phyloP scores from a whole-genome alignment of 176 grass and related monocot genomes.

The Cymbopogon citratus region DNA sequence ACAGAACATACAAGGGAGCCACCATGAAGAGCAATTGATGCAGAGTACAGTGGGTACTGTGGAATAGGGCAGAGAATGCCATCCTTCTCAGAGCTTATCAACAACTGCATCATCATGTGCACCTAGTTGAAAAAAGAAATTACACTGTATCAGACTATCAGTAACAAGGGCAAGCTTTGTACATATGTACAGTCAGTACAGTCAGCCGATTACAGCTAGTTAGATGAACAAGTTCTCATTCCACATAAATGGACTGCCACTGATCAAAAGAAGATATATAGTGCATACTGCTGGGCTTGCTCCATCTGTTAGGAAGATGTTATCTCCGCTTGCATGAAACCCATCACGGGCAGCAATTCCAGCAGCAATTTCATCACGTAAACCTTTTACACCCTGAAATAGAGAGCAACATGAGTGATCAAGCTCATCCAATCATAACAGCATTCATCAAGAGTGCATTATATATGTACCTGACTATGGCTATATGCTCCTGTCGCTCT shows the following conservation, averaged over 20 bases:
- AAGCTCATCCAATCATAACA: constrained; percentile 19
- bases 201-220: not conserved
- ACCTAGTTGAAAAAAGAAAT: constrained; percentile 52
- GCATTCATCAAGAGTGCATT: constrained; percentile 16
- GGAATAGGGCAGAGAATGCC: constrained; percentile 96
- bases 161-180: not conserved
- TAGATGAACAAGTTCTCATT: not conserved
- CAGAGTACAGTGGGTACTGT: constrained; percentile 95
- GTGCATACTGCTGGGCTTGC: constrained; percentile 80
- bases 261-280: constrained; percentile 5
- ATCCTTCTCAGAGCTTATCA: constrained; percentile 91
- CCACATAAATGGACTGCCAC: not conserved
- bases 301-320: constrained; percentile 92
- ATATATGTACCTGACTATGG: constrained; percentile 69
- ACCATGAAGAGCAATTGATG: constrained; percentile 89
- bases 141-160: constrained; percentile 14
- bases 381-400: constrained; percentile 84
- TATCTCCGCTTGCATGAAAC: constrained; percentile 71
- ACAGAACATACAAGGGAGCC: constrained; percentile 88
- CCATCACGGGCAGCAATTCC: constrained; percentile 86
- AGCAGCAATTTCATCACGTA: constrained; percentile 86
- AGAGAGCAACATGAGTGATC: constrained; percentile 7
- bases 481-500: constrained; percentile 90
- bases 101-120: constrained; percentile 97
- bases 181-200: not conserved